These are phyloP conservation scores for Hemerocallis citrina DNA, from an alignment of 106 monocot genomes.

Conservation along the genomic window DNA sequence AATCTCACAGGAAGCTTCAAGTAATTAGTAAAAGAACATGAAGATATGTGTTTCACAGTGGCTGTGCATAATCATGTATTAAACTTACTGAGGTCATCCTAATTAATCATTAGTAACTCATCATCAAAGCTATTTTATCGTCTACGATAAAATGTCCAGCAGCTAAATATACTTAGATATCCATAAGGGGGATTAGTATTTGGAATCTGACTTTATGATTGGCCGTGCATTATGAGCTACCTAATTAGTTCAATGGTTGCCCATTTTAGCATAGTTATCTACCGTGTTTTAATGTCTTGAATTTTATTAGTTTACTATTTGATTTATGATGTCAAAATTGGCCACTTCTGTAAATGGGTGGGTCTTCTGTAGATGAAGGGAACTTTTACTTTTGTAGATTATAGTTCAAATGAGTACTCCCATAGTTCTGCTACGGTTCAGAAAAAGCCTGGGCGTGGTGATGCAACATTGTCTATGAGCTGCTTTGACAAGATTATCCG, in stretches of 20 bases:
- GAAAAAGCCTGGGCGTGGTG: conserved; percentile 91
- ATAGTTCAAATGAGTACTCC: conserved; percentile 5
- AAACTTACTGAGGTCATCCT: no score
- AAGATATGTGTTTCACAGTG: no score
- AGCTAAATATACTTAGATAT: no score
- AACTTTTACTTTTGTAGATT: neutral
- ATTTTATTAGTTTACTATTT: neutral
- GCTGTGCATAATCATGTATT: no score
- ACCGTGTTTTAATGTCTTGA: neutral
- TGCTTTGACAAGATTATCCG: conserved; percentile 93
- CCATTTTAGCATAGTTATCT: neutral
- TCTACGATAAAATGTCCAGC: no score
- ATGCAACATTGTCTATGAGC: conserved; percentile 86
- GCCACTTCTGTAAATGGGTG: conserved; percentile 6
- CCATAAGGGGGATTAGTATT: no score
- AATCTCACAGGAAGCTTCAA: no score
- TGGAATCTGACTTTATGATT: no score
- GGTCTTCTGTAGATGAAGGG: neutral
- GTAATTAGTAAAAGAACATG: no score
- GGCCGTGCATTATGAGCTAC: no score
- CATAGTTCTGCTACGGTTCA: conserved; percentile 31
- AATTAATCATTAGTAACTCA: no score
- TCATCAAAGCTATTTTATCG: no score
- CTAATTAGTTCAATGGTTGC: neutral
- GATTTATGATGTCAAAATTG: neutral